These are phyloP conservation scores for Eleusine coracana DNA, from an alignment of 176 grass and related monocot genomes.

Conservation along the genomic window DNA sequence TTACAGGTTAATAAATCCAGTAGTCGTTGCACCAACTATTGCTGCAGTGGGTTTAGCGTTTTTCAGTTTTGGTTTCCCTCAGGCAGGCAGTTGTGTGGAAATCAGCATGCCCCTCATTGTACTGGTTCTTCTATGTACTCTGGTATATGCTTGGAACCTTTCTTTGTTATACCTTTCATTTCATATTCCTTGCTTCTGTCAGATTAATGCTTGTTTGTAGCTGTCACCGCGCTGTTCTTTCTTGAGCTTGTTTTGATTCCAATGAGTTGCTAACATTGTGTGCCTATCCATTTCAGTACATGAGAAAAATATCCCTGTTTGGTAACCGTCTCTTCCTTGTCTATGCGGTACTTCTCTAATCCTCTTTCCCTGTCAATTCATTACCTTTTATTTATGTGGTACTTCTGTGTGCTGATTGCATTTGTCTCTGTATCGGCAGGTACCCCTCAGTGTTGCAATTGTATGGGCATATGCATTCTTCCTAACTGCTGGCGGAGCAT, in stretches of 20 bases:
- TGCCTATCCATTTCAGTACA: conserved; percentile 70
- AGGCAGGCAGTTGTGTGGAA: conserved; percentile 91
- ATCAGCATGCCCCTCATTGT: conserved; percentile 93
- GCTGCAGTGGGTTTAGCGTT: conserved; percentile 85
- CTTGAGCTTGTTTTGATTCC: conserved; percentile 7
- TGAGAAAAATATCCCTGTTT: conserved; percentile 82
- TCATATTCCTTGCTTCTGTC: conserved; percentile 29
- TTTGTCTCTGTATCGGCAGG: conserved; percentile 56
- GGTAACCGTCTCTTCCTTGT: conserved; percentile 91
- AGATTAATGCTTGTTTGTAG: conserved; percentile 6
- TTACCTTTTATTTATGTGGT: neutral
- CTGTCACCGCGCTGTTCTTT: conserved; percentile 12
- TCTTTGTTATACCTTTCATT: conserved; percentile 16
- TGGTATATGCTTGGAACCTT: conserved; percentile 57
- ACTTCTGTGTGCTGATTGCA: conserved; percentile 34
- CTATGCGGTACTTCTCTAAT: conserved; percentile 74
- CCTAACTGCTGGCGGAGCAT: conserved; percentile 90
- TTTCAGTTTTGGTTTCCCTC: conserved; percentile 98
- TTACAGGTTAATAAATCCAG: conserved; percentile 93
- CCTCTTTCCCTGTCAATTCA: conserved; percentile 7
- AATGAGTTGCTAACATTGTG: conserved; percentile 29
- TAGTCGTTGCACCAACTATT: conserved; percentile 93
- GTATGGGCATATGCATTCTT: conserved; percentile 99
- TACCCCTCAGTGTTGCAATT: conserved; percentile 87
- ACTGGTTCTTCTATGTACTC: conserved; percentile 88